Percentiles rank a stretch among this genome's conserved stretches.
These are phyloP conservation scores for Cenchrus purpureus DNA, from an alignment of 176 grass and related monocot genomes.

Conservation along the genomic window DNA sequence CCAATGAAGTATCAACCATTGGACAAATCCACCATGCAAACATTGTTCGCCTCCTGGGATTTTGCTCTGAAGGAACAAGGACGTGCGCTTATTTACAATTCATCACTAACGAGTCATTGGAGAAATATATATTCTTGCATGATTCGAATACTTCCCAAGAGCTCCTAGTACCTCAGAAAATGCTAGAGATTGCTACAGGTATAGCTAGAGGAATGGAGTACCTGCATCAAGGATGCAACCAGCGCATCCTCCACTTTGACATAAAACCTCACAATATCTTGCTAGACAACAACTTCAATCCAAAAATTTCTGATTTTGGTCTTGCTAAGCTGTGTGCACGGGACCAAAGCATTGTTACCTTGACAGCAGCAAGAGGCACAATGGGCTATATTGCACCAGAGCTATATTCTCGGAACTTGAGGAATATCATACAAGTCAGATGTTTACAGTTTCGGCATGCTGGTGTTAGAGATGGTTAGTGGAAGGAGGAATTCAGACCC, in stretches of 20 bases:
- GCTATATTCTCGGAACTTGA: not conserved
- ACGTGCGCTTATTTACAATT: slow-evolving; percentile 53
- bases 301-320: no score
- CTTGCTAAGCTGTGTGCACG: no score
- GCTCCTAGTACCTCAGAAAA: not conserved
- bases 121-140: slow-evolving; percentile 39
- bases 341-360: no score
- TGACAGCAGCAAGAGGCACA: no score
- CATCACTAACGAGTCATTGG: slow-evolving; percentile 60
- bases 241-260: no score
- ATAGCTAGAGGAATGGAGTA: slow-evolving; percentile 19
- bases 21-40: slow-evolving; percentile 71
- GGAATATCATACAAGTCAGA: slow-evolving; percentile 51
- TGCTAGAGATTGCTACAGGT: slow-evolving; percentile 44
- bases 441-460: slow-evolving; percentile 56
- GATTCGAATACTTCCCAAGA: not conserved
- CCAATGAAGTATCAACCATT: slow-evolving; percentile 70
- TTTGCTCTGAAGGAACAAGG: slow-evolving; percentile 56
- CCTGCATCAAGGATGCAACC: no score
- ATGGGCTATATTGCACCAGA: no score
- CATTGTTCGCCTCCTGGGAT: slow-evolving; percentile 53
- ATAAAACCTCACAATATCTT: no score
- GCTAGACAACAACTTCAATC: no score
- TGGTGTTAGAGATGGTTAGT: slow-evolving; percentile 66
- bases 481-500: slow-evolving; percentile 59